Base-by-base conservation (phyloP, 352 stramenopile species). In the Phytophthora sp. region DNA sequence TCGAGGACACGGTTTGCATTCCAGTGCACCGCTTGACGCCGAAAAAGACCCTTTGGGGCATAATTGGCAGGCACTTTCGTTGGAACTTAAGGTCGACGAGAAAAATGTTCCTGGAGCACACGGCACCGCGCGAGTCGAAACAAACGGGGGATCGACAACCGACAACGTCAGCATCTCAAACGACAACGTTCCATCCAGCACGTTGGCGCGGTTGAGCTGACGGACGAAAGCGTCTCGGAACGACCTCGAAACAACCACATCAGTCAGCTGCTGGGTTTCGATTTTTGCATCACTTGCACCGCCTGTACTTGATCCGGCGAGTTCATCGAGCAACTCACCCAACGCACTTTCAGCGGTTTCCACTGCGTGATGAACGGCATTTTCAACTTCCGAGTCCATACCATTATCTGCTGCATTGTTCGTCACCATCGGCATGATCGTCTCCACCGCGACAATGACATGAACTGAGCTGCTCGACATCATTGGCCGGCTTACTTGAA, bases 1-100 rank as follows among this genome's bases (percentile, higher is more conserved):
- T 55, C 48, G 28, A 10, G 65, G 77, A 61, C 83, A 90, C 9
- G 7, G 39, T 2, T 55, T 39, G 32, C 81, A 90, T 26, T 48
- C 21, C 32, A 87, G 31, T 9, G 64, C 45, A 2, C 81, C 83
- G 20, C 54, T 64, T 4, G 50, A 53, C 12, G 54, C 66, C 0
- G 56, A 59, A 50, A 67, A 84, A 0, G 64, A 77, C 0, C 80
- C 80, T 12, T 45, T n/a, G 2, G 71, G 51, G 55, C 83, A 90
- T 4, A 60, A 24, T 13, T 48, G 35, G 49, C 77, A 84, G 7
- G 15, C 20, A 15, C 60, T 41, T n/a, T 58, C 15, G 5, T 30
- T 42, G 17, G 53, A 41, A 31, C 18, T 49, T 20, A n/a, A 41
- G 30, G 10, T 49, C 12, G 32, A 5, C 4, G 43, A 57, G 34